phyloP scores from a whole-genome alignment of 768 basidiomycete species.

The Lactifluus volemus region DNA sequence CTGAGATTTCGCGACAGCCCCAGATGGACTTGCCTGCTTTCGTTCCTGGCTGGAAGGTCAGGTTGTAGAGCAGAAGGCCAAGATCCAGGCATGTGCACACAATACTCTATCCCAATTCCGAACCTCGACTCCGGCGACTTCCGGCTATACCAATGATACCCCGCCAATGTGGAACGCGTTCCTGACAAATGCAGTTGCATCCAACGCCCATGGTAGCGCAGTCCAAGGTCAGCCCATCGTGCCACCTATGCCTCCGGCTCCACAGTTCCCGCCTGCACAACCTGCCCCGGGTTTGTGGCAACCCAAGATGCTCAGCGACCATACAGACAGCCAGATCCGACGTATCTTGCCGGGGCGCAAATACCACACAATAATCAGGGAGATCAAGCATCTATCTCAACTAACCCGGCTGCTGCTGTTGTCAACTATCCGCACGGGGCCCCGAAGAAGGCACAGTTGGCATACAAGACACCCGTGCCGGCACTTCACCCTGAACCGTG shows the following conservation, averaged over 20 bases:
- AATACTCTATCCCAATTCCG: conserved; percentile 5
- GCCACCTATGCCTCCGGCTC: neutral
- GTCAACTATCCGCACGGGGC: neutral
- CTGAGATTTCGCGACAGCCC: neutral
- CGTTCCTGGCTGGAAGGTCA: neutral
- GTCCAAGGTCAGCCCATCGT: neutral
- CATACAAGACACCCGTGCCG: conserved; percentile 11
- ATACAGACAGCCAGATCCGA: neutral
- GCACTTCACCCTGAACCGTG: conserved; percentile 5
- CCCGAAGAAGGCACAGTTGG: conserved; percentile 1
- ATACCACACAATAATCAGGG: neutral
- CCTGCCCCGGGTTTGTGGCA: neutral
- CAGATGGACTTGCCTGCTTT: neutral
- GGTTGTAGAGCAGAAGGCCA: conserved; percentile 2
- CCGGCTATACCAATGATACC: neutral
- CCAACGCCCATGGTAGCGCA: neutral
- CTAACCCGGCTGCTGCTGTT: neutral
- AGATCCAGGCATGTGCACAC: conserved; percentile 3
- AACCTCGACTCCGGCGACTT: neutral
- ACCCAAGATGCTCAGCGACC: neutral
- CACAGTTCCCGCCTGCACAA: neutral
- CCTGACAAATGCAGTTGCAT: neutral
- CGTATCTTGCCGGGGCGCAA: neutral
- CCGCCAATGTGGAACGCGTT: neutral
- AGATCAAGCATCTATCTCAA: neutral